Base-by-base conservation (phyloP, 305 asterid species). In the Petunia hybrid region DNA sequence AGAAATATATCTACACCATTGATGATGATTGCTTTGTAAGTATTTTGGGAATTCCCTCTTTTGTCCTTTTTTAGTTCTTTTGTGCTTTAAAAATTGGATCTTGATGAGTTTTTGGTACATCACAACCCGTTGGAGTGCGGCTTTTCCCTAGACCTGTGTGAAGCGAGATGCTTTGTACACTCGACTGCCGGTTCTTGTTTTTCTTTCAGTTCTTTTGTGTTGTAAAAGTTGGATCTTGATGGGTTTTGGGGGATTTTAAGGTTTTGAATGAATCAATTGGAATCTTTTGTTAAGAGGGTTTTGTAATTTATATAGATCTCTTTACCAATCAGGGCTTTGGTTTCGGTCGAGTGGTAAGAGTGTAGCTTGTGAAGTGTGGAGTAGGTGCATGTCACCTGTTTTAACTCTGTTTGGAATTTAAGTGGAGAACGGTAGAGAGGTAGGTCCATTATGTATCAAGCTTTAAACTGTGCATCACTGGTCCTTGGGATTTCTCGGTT, bases 11-110 rank as follows among this genome's bases (percentile, higher is more conserved):
- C 56, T 88, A 84, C 69, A 90, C 93, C 81, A 92, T 92, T 83
- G 97, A 92, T 76, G 94, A 92, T 77, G 97, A 92, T 81, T 92
- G 97, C 89, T 92, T 92, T 84, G 93, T 90, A 64, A 90, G 97
- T 89, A 16, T 71, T 16, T 14, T 10, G n/a, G 94, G 86, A n/a
- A 60, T 13, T 22, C 31, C 31, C 31, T 13, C 59, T 53, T 4
- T 13, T 60, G 8, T 60, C 31, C 7, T 8, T 45, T 45, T 45
- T 45, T 22, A 16, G 22, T 13, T 43, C 46, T 42, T 1, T 46
- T 5, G 67, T 6, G 4, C 2, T 8, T 8, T 51, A 16, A 68
- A 68, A 68, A 35, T 6, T 13, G 41, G 36, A 55, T 56, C 80
- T 79, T 55, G 39, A 0, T 22, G 70, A 7, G 35, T 61, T 77